Evolutionary conservation across 176 grass and related monocot genomes (phyloP), one percentile per base, ranked within the genome.

Genomic region (Alopecurus myosuroides): DNA sequence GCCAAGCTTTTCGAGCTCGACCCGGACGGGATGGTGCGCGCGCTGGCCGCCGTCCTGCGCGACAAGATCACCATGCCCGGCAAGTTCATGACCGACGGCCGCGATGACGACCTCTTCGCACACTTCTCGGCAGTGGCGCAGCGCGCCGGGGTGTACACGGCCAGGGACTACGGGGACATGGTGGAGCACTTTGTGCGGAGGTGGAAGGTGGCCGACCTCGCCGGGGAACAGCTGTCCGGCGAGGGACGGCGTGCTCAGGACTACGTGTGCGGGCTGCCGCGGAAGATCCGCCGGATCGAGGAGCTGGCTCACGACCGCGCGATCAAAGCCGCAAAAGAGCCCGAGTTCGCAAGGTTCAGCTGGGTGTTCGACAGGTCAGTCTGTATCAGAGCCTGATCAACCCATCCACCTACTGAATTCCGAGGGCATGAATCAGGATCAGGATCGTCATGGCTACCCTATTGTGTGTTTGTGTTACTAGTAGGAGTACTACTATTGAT

Each of bases 321-420:
- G 1, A 80, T 72, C 40, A 40, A 42, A 31, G 70, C 70, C 11
- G 51, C 49, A 1, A 79, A 51, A 35, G 42, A 70, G 9, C 30
- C 81, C 25, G 9, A 51, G 0, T 42, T 3, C 3, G 53, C 40
- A 0, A 51, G 13, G 25, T 73, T 88, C 86, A 84, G 81, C 75
- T 88, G 86, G 86, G 74, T 88, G 2, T 78, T 88, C 41, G 64
- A 78, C n/a, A 78, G 63, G 41, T 42, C 74, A 31, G 64, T 88
- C 23, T 55, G 73, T 56, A 15, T 79, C 23, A 70, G 37, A 70
- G 11, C 19, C 33, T 84, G 55, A 84, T 55, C 77, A 4, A 18
- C 9, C 6, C 2, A 44, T 31, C 37, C 76, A 15, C 1, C 11
- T 15, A 70, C 37, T 26, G 17, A 67, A 22, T 12, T 42, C 22